phyloP scores from a whole-genome alignment of 306 rosid species.

The Comarum palustre region DNA sequence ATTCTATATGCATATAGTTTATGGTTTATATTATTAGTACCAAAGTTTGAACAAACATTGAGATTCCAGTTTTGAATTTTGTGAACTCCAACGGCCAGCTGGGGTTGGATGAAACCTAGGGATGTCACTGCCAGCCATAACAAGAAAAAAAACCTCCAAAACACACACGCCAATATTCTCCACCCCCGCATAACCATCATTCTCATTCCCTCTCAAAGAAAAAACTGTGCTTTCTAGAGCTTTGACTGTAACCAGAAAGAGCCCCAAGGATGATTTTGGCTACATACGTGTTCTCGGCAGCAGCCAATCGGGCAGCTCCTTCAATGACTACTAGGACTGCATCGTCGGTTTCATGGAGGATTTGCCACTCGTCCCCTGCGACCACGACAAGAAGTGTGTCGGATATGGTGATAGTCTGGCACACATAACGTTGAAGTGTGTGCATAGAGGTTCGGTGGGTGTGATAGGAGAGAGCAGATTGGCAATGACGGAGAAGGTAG shows the following conservation, averaged over 20 bases:
- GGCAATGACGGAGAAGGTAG: constrained; percentile 34
- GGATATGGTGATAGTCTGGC: constrained; percentile 7
- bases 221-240: constrained; percentile 23
- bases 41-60: background rate
- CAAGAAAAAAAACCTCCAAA: background rate
- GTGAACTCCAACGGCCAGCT: background rate
- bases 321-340: constrained; percentile 28
- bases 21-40: background rate
- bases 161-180: background rate
- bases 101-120: background rate
- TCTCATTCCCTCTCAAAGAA: background rate
- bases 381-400: background rate
- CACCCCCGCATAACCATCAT: background rate
- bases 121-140: background rate
- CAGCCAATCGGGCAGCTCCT: constrained; percentile 14
- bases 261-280: background rate
- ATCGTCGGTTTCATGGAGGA: constrained; percentile 32
- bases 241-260: constrained; percentile 20
- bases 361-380: constrained; percentile 19
- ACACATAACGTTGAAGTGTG: constrained; percentile 21
- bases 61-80: constrained; percentile 4
- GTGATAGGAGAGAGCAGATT: constrained; percentile 26
- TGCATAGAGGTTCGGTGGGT: constrained; percentile 31
- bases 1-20: background rate
- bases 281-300: background rate